Conservation (phyloP, 73 alveolate species). For the Breviolum minutum region DNA sequence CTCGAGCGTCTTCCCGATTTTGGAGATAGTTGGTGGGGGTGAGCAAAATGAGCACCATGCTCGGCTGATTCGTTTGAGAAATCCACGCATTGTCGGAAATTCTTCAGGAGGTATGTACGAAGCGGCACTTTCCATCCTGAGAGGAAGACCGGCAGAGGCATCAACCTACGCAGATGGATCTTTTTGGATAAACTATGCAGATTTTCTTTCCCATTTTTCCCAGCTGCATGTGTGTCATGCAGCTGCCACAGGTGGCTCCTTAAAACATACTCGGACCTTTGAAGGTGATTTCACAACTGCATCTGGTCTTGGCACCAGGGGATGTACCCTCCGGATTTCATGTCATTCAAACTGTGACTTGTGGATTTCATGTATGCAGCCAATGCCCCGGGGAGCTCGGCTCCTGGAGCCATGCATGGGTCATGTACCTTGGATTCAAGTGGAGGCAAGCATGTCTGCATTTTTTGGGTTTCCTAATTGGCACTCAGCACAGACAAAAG, state of each 20-base stretch:
- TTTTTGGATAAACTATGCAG: conserved; percentile 49
- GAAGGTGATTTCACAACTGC: conserved; percentile 73
- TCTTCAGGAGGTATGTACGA: not conserved
- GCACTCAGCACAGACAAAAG: too few relatives aligned
- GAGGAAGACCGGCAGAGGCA: conserved; percentile 79
- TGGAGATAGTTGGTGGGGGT: conserved; percentile 2
- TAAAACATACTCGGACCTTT: conserved; percentile 51
- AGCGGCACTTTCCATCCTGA: conserved; percentile 14
- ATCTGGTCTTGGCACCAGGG: conserved; percentile 56
- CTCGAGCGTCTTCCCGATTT: conserved; percentile 51
- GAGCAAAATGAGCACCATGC: not conserved
- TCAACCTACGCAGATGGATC: conserved; percentile 91
- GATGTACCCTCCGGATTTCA: conserved; percentile 30
- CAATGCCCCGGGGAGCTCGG: conserved; percentile 65
- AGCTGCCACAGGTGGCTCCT: conserved; percentile 57
- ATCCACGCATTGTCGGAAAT: conserved; percentile 46
- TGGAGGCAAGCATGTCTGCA: too few relatives aligned
- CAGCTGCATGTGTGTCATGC: conserved; percentile 75
- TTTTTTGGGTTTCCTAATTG: too few relatives aligned
- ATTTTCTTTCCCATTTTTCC: conserved; percentile 34
- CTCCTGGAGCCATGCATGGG: conserved; percentile 85
- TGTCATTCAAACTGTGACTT: not conserved
- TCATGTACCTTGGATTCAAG: not conserved
- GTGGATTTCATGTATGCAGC: conserved; percentile 63
- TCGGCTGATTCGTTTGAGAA: conserved; percentile 44